Conservation (phyloP, 2,329 filamentous ascomycete species). For the Drechslerella coelobrocha region DNA sequence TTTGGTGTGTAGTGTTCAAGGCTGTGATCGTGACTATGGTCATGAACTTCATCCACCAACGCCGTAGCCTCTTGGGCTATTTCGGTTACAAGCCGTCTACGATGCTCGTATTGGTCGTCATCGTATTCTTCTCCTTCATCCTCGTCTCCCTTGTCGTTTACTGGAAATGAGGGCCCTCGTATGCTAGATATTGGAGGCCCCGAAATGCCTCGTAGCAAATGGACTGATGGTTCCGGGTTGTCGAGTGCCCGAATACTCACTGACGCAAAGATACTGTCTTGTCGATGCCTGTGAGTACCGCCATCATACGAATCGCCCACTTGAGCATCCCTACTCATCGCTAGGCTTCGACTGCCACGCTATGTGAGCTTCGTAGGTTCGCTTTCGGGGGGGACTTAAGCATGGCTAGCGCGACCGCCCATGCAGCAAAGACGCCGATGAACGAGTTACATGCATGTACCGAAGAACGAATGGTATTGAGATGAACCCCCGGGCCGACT, state of each 20-base stretch:
- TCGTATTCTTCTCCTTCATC: slow-evolving; percentile 24
- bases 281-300: slow-evolving; percentile 33
- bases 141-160: not conserved
- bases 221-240: slow-evolving; percentile 36
- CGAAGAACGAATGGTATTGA: not conserved
- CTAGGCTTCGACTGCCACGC: not conserved
- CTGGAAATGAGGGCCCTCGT: slow-evolving; percentile 28
- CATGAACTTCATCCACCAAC: slow-evolving; percentile 34
- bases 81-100: slow-evolving; percentile 41
- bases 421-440: not conserved
- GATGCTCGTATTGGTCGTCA: slow-evolving; percentile 21
- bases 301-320: slow-evolving; percentile 33
- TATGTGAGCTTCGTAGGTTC: slow-evolving; percentile 2
- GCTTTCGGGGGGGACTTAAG: not conserved
- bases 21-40: not conserved
- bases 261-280: slow-evolving; percentile 32
- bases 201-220: slow-evolving; percentile 27
- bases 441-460: not conserved
- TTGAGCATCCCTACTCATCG: slow-evolving; percentile 46
- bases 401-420: not conserved
- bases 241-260: slow-evolving; percentile 47
- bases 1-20: slow-evolving; percentile 27
- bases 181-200: slow-evolving; percentile 42
- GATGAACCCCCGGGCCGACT: not conserved
- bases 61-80: slow-evolving; percentile 41